phyloP scores from a whole-genome alignment of 106 monocot genomes.

The Agapanthus africanus region DNA sequence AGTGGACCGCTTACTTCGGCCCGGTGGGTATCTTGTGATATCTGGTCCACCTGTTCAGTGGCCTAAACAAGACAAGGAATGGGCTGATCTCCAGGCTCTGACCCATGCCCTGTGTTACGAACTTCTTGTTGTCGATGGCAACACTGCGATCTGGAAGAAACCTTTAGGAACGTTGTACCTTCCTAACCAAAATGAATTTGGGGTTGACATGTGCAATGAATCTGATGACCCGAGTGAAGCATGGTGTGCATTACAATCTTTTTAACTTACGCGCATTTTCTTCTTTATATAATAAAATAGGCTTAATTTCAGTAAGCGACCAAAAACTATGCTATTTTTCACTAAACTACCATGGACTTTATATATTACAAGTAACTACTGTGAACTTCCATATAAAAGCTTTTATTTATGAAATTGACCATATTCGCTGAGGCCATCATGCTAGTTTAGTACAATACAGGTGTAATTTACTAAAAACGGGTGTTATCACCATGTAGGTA shows the following conservation, averaged over 20 bases:
- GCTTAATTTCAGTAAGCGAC: too few species aligned
- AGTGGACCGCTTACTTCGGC: slow-evolving; percentile 78
- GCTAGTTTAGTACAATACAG: too few species aligned
- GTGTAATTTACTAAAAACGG: too few species aligned
- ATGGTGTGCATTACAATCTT: slow-evolving; percentile 58
- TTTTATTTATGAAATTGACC: too few species aligned
- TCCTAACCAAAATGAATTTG: slow-evolving; percentile 55
- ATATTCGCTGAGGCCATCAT: too few species aligned
- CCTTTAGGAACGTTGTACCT: slow-evolving; percentile 43
- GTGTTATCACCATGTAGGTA: too few species aligned
- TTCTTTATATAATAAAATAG: too few species aligned
- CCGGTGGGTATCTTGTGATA: slow-evolving; percentile 84
- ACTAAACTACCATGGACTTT: too few species aligned
- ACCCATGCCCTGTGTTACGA: slow-evolving; percentile 78
- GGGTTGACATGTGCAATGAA: slow-evolving; percentile 45
- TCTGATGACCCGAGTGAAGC: slow-evolving; percentile 69
- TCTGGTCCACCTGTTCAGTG: slow-evolving; percentile 94
- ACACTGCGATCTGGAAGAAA: slow-evolving; percentile 93
- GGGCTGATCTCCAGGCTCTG: slow-evolving; percentile 67
- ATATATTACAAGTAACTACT: too few species aligned
- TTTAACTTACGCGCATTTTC: background rate
- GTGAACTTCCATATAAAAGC: too few species aligned
- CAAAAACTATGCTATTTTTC: too few species aligned
- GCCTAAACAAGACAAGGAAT: slow-evolving; percentile 89
- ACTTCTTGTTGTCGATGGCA: slow-evolving; percentile 73